Percentiles rank a stretch among this genome's conserved stretches.
phyloP scores from a whole-genome alignment of 257 asterid genomes.

The Solanum etuberosum region DNA sequence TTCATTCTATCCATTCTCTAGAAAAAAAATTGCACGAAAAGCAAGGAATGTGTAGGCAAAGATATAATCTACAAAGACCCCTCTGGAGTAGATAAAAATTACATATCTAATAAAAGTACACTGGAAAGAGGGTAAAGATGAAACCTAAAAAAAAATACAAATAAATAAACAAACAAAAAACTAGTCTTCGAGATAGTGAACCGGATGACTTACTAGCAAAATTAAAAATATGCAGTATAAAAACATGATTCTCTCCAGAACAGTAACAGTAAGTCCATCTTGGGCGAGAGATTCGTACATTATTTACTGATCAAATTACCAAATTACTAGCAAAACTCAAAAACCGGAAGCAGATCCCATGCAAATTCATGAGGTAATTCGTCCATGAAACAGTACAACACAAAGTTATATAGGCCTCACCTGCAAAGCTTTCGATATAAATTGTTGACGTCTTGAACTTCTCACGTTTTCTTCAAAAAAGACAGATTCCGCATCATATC shows the following conservation, averaged over 20 bases:
- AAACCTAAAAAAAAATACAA: neutral
- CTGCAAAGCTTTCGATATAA: conserved; percentile 34
- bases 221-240: neutral
- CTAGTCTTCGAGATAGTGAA: neutral
- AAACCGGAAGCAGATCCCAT: neutral
- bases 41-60: neutral
- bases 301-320: neutral
- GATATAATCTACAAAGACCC: neutral
- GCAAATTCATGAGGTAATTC: neutral
- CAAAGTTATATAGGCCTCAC: neutral
- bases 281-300: neutral
- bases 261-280: neutral
- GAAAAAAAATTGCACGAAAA: neutral
- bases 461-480: conserved; percentile 43
- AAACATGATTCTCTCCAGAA: neutral
- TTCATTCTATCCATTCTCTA: neutral
- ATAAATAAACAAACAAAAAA: neutral
- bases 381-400: neutral
- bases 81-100: neutral
- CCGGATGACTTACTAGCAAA: neutral
- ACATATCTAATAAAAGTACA: neutral
- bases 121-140: neutral
- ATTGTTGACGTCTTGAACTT: conserved; percentile 31
- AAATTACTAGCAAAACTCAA: neutral
- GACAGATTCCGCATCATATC: conserved; percentile 43